Conservation (phyloP, 2,329 filamentous ascomycete genomes). For the Ophiocordyceps australis region DNA sequence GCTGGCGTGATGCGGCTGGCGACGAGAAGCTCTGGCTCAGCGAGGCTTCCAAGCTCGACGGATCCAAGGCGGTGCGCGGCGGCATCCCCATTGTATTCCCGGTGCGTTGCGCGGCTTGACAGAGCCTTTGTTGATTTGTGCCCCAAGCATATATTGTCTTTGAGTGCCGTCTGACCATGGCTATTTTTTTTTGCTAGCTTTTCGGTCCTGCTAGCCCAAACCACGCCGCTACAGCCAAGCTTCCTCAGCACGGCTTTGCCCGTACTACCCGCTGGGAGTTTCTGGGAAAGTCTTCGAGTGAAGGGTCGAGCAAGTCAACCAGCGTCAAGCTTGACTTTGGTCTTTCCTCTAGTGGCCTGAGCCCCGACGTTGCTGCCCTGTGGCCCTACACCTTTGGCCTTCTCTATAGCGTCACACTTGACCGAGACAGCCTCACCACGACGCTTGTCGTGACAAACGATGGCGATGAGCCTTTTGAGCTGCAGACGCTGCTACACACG, state of each 20-base stretch:
- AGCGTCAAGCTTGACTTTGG: conserved; percentile 93
- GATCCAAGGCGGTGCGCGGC: conserved; percentile 75
- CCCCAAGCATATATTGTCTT: too few species aligned
- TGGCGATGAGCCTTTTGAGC: conserved; percentile 67
- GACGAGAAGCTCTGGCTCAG: conserved; percentile 78
- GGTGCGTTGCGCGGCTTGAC: conserved; percentile 29
- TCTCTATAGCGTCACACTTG: conserved; percentile 82
- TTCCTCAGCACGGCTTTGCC: conserved; percentile 91
- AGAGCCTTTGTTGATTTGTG: background rate
- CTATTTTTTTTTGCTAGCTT: conserved; percentile 30
- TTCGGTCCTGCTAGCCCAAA: conserved; percentile 69
- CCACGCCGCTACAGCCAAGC: conserved; percentile 56
- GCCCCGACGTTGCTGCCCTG: conserved; percentile 45
- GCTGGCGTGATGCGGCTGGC: conserved; percentile 72
- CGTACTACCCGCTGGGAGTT: conserved; percentile 86
- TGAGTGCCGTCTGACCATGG: too few species aligned
- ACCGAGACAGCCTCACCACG: conserved; percentile 57
- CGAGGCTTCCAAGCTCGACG: conserved; percentile 63
- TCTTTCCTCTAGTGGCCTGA: conserved; percentile 55
- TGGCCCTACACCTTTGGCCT: conserved; percentile 84
- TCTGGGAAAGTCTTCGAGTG: conserved; percentile 56
- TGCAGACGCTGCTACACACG: conserved; percentile 80
- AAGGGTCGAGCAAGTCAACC: conserved; percentile 33
- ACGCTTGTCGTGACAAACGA: conserved; percentile 80
- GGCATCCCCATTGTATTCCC: conserved; percentile 90